These are phyloP conservation scores for Vanilla planifolia DNA, from an alignment of 106 monocot species.

Conservation along the genomic window DNA sequence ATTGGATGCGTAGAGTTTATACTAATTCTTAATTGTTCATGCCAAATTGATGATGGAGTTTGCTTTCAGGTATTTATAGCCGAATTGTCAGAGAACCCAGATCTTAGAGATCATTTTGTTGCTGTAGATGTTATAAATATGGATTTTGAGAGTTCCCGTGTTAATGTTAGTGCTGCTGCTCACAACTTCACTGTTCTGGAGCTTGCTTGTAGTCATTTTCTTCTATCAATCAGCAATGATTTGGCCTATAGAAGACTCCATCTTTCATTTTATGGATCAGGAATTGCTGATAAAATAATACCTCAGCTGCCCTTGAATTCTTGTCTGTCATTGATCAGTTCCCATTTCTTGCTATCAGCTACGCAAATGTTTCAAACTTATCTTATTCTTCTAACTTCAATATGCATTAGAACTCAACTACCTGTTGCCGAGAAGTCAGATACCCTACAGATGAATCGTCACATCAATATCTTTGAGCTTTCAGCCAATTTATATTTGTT, in stretches of 20 bases:
- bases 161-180: neutral
- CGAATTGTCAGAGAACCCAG: slow-evolving; percentile 20
- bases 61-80: slow-evolving; percentile 30
- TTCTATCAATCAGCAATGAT: slow-evolving; percentile 27
- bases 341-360: slow-evolving; percentile 11
- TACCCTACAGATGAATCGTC: neutral
- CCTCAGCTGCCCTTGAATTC: slow-evolving; percentile 23
- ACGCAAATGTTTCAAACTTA: slow-evolving; percentile 44
- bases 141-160: slow-evolving; percentile 15
- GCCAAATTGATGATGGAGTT: slow-evolving; percentile 6
- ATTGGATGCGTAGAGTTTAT: too few relatives aligned
- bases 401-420: slow-evolving; percentile 27
- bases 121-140: slow-evolving; percentile 17
- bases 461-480: slow-evolving; percentile 26
- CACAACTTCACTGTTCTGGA: slow-evolving; percentile 15
- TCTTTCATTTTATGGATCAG: slow-evolving; percentile 28
- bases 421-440: slow-evolving; percentile 12
- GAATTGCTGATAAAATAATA: slow-evolving; percentile 7
- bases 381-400: slow-evolving; percentile 30
- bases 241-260: slow-evolving; percentile 20
- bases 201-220: slow-evolving; percentile 41
- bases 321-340: slow-evolving; percentile 19
- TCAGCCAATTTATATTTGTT: slow-evolving; percentile 24
- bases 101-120: slow-evolving; percentile 19
- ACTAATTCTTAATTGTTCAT: too few relatives aligned